Evolutionary conservation across 2,329 filamentous ascomycete species (phyloP), one percentile per base, ranked within the genome.

Genomic region (Chaetomium sp.): DNA sequence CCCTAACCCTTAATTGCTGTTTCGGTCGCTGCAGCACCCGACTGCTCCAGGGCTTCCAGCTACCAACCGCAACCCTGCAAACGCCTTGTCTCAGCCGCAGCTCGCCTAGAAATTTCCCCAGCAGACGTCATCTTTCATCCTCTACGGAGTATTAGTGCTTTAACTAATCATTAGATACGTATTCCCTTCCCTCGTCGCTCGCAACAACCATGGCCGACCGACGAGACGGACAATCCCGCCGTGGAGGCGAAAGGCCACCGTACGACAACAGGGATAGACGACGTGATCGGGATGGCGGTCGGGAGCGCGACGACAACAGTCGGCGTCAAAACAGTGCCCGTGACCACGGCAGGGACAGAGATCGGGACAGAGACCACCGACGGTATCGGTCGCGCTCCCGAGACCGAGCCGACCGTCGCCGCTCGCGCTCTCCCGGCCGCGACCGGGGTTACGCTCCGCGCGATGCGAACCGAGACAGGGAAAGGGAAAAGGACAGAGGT

Each of bases 331-430:
- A 50, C 31, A 19, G 57, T 21, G 51, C 27, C 23, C 67, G 60
- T 51, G 63, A 64, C 61, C 72, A 21, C 10, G 67, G 70, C 53
- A 66, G 68, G 35, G 71, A 74, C 50, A 71, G 76, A 47, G 73
- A 74, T 16, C 56, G 65, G 31, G 62, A 60, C n/a, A 45, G 63
- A 6, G 62, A 62, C 31, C 62, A 65, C 4, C 64, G 67, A 13
- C 66, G 67, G 21, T 67, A 63, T 45, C 64, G 64, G 3, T 66
- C 64, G 57, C 64, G 64, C 33, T 66, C 64, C 4, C 51, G 60
- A 27, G 65, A 66, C 51, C 31, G 61, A 51, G 47, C 21, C 38
- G 61, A 64, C 57, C 69, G 65, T 10, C 65, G 64, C 45, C 63
- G 59, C 31, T 70, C 67, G 21, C 72, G 72, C 33, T 72, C 67